A percentile compares a stretch with the other conserved stretches of the same genome.
These are phyloP conservation scores for Nicotiana knightiana DNA, from an alignment of 257 asterid species.

Conservation along the genomic window DNA sequence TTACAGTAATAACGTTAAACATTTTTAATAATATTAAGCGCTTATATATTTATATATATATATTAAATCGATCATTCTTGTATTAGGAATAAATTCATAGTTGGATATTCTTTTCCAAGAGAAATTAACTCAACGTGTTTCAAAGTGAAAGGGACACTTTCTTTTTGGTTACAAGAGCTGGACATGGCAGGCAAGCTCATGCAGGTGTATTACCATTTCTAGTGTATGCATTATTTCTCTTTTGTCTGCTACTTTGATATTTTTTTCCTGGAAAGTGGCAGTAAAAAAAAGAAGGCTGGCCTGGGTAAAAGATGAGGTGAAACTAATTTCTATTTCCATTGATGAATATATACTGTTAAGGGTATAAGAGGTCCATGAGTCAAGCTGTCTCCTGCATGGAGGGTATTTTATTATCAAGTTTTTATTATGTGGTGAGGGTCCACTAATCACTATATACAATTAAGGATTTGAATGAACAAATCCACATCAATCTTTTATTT, in stretches of 20 bases:
- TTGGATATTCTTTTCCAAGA: background rate
- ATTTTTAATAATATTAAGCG: no score
- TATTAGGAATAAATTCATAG: no score
- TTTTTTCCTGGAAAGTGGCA: conserved; percentile 7
- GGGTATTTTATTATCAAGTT: conserved; percentile 34
- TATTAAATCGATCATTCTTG: no score
- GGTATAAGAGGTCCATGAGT: conserved; percentile 7
- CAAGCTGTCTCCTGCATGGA: conserved; percentile 82
- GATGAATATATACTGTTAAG: background rate
- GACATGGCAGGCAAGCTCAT: conserved; percentile 45
- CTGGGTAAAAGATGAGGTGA: background rate
- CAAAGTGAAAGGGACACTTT: conserved; percentile 1
- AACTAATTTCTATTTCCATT: background rate
- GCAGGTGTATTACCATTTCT: conserved; percentile 46
- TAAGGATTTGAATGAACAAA: conserved; percentile 11
- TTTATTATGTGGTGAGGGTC: conserved; percentile 13
- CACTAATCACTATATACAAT: conserved; percentile 1
- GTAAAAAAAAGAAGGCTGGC: background rate
- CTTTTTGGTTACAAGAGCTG: conserved; percentile 38
- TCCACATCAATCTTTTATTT: background rate
- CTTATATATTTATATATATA: no score
- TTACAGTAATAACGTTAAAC: no score
- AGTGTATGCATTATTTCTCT: conserved; percentile 52
- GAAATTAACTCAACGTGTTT: background rate
- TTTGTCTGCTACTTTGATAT: conserved; percentile 35